phyloP scores from a whole-genome alignment of 2,329 filamentous ascomycete genomes.

The Pyrenochaeta sp. region DNA sequence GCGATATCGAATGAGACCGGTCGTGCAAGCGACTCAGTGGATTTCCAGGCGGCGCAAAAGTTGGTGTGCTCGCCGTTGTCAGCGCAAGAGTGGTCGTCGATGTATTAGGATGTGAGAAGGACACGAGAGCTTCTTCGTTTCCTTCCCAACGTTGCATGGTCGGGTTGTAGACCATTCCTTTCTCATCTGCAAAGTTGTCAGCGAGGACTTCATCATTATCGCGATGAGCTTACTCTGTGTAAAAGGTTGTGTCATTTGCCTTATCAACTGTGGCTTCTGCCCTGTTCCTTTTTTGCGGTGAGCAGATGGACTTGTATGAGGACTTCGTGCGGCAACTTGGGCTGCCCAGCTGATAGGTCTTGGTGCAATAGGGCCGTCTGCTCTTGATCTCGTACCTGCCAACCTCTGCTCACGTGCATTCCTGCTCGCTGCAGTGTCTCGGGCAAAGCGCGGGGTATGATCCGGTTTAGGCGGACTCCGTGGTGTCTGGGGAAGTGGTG shows the following conservation, averaged over 20 bases:
- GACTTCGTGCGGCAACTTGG: constrained; percentile 59
- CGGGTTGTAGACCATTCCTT: constrained; percentile 97
- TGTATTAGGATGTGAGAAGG: constrained; percentile 66
- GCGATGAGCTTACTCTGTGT: constrained; percentile 72
- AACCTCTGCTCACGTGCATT: constrained; percentile 69
- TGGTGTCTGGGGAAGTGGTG: constrained; percentile 61
- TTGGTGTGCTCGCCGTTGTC: constrained; percentile 50
- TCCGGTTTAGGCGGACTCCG: constrained; percentile 61
- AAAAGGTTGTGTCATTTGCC: constrained; percentile 79
- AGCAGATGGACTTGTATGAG: constrained; percentile 58
- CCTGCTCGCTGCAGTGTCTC: constrained; percentile 71
- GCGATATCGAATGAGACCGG: constrained; percentile 50
- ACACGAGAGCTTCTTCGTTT: constrained; percentile 83
- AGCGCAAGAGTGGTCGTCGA: constrained; percentile 57
- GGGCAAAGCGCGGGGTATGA: constrained; percentile 68
- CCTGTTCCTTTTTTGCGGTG: constrained; percentile 58
- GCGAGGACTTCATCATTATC: constrained; percentile 5
- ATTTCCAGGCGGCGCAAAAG: constrained; percentile 44
- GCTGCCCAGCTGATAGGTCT: constrained; percentile 68
- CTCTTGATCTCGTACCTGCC: constrained; percentile 52
- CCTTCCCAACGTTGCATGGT: constrained; percentile 90
- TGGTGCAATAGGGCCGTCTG: constrained; percentile 59
- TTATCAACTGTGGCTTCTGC: constrained; percentile 87
- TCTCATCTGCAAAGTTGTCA: constrained; percentile 67
- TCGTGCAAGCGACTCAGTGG: constrained; percentile 41